A percentile compares a stretch with the other conserved stretches of the same genome.
These are phyloP conservation scores for Neurospora sp. DNA, from an alignment of 495 filamentous ascomycete genomes.

Conservation along the genomic window DNA sequence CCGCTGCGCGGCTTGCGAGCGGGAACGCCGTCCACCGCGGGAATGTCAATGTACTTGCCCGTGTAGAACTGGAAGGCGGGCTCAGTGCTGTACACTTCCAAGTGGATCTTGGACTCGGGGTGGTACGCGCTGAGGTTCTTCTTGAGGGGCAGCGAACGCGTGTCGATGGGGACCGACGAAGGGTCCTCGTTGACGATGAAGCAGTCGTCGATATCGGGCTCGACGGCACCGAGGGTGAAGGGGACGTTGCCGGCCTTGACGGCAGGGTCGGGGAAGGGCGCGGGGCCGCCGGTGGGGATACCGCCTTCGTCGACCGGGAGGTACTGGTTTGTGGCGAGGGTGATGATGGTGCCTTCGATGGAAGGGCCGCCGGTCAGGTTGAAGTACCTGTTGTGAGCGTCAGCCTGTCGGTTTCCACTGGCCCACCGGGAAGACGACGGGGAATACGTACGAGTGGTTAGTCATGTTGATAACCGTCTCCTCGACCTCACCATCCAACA, in stretches of 20 bases:
- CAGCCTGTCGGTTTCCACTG: neutral
- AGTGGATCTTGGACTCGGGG: slow-evolving; percentile 58
- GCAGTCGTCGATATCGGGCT: slow-evolving; percentile 80
- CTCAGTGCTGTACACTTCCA: slow-evolving; percentile 81
- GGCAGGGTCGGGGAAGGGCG: slow-evolving; percentile 42
- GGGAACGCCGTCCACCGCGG: slow-evolving; percentile 51
- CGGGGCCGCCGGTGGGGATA: slow-evolving; percentile 53
- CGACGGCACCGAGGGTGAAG: slow-evolving; percentile 56
- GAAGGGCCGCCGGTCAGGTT: slow-evolving; percentile 60
- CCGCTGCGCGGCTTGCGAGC: slow-evolving; percentile 56
- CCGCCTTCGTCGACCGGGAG: slow-evolving; percentile 60
- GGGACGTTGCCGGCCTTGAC: slow-evolving; percentile 51
- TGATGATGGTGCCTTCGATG: slow-evolving; percentile 65
- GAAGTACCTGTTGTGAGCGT: slow-evolving; percentile 61
- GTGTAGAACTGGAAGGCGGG: slow-evolving; percentile 97
- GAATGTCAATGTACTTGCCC: slow-evolving; percentile 73
- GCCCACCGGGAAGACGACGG: neutral
- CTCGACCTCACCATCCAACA: slow-evolving; percentile 56
- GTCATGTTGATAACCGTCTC: slow-evolving; percentile 88
- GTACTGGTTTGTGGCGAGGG: slow-evolving; percentile 59
- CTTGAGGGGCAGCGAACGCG: slow-evolving; percentile 51
- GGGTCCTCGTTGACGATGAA: slow-evolving; percentile 65
- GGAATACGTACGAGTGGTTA: slow-evolving; percentile 70
- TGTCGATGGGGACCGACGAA: slow-evolving; percentile 59
- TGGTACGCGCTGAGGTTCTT: slow-evolving; percentile 60